A percentile compares a stretch with the other conserved stretches of the same genome.
These are phyloP conservation scores for Kodamaea alishanica DNA, from an alignment of 1,139 yeast species.

Conservation along the genomic window DNA sequence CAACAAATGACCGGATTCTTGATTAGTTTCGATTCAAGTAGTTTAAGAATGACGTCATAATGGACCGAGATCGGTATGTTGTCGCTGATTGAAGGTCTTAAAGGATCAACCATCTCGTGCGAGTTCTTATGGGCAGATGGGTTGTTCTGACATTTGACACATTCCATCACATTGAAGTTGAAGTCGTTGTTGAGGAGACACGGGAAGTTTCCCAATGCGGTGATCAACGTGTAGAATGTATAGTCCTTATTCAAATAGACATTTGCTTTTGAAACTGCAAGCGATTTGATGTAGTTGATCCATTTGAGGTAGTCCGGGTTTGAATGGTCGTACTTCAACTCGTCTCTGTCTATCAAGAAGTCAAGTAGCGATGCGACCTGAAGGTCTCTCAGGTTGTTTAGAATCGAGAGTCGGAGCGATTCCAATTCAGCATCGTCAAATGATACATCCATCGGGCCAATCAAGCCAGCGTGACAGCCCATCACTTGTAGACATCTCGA, in stretches of 20 bases:
- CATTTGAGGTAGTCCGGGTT: constrained; percentile 17
- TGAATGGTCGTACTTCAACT: constrained; percentile 1
- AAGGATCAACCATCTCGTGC: constrained; percentile 19
- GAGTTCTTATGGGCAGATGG: constrained; percentile 20
- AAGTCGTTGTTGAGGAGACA: constrained; percentile 38
- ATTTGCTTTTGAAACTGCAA: constrained; percentile 6
- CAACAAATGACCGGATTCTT: constrained; percentile 30
- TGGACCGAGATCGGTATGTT: constrained; percentile 19
- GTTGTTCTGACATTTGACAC: constrained; percentile 40
- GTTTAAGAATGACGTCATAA: constrained; percentile 21
- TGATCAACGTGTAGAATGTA: constrained; percentile 28
- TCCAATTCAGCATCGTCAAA: constrained; percentile 21
- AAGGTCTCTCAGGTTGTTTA: constrained; percentile 9
- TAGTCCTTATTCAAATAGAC: constrained; percentile 9
- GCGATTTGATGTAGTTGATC: constrained; percentile 20
- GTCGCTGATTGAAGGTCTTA: constrained; percentile 23
- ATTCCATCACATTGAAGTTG: constrained; percentile 27
- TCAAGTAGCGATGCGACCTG: constrained; percentile 8
- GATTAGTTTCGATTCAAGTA: constrained; percentile 20
- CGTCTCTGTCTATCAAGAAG: constrained; percentile 7
- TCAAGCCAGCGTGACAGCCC: constrained; percentile 12
- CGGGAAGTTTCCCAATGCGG: constrained; percentile 42
- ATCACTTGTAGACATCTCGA: no score
- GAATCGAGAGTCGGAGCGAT: constrained; percentile 8
- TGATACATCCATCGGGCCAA: constrained; percentile 16